phyloP scores from a whole-genome alignment of 129 eudicot genomes.

The Chrysanthemum seticuspe region DNA sequence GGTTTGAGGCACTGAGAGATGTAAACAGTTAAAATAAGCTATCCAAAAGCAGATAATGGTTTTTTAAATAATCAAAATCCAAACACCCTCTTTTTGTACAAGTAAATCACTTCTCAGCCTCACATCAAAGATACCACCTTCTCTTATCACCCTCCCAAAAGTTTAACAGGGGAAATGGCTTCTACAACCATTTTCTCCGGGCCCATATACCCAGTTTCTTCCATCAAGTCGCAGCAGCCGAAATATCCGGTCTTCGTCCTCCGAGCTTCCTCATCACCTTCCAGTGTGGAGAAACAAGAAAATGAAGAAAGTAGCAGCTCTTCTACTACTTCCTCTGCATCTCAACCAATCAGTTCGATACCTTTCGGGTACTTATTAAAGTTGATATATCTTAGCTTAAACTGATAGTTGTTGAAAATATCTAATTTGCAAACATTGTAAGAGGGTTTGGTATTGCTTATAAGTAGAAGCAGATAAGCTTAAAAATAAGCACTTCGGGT shows the following conservation, averaged over 20 bases:
- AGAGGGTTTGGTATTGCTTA: background rate
- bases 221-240: slow-evolving; percentile 7
- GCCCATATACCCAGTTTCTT: slow-evolving; percentile 8
- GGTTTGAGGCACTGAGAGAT: no score
- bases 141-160: slow-evolving; percentile 1
- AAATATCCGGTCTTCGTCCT: slow-evolving; percentile 9
- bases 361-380: slow-evolving; percentile 7
- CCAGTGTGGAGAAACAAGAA: slow-evolving; percentile 28
- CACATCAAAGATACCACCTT: slow-evolving; percentile 22
- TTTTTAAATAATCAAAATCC: no score
- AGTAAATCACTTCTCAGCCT: slow-evolving; percentile 14
- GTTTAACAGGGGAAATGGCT: slow-evolving; percentile 23
- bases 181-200: slow-evolving; percentile 34
- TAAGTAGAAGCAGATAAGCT: background rate
- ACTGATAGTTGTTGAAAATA: no score
- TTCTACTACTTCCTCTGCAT: background rate
- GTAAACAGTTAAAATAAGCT: no score
- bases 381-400: background rate
- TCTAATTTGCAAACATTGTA: no score
- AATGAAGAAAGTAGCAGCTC: slow-evolving; percentile 9
- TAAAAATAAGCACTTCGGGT: no score
- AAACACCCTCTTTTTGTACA: background rate
- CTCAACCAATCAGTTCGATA: slow-evolving; percentile 25
- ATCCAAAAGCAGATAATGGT: no score
- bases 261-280: slow-evolving; percentile 28